Evolutionary conservation across 805 yeast genomes (phyloP), one percentile per base, ranked within the genome.

Genomic region (Metschnikowia koreensis): DNA sequence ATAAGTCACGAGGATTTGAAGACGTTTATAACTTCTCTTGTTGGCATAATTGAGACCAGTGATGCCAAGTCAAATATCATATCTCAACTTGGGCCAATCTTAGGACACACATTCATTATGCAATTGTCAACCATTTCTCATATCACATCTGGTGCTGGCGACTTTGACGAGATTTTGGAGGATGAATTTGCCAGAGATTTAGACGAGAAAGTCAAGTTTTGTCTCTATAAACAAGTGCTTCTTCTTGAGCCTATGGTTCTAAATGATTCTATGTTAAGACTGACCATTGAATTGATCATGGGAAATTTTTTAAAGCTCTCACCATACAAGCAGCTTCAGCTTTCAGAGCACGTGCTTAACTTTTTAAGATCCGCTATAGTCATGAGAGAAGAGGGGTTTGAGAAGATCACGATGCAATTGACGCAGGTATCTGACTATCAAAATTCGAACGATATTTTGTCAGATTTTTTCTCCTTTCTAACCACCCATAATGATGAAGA

Each of bases 401-500:
- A 44, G 0, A 47, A 55, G 10, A 57, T 69, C 11, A 47, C 60
- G 12, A 41, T 43, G 6, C 42, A 42, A 7, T 48, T 67, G 34
- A 50, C 64, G 1, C 53, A 50, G 8, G 51, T 65, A 17, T 44
- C 60, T 2, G 63, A 58, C 28, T 51, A 68, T 9, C 47, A 50
- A 22, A 53, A 54, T 38, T 51, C 61, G 1, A 29, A 22, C 13
- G 52, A 47, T 1, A 45, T 71, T 15, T 38, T 51, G n/a, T 15
- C 28, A 2, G 71, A 66, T 15, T 72, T 74, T 50, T 71, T 72
- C 47, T 51, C 60, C 5, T 60, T 62, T 15, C 58, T 74, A 38
- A 38, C 63, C 3, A 59, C 69, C 1, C 69, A 64, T 36, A 73
- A 73, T 54, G 77, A 74, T 50, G 75, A 69, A 40, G 79, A 74